These are phyloP conservation scores for Trichosporon asahii DNA, from an alignment of 1,284 basidiomycete species.

Conservation along the genomic window DNA sequence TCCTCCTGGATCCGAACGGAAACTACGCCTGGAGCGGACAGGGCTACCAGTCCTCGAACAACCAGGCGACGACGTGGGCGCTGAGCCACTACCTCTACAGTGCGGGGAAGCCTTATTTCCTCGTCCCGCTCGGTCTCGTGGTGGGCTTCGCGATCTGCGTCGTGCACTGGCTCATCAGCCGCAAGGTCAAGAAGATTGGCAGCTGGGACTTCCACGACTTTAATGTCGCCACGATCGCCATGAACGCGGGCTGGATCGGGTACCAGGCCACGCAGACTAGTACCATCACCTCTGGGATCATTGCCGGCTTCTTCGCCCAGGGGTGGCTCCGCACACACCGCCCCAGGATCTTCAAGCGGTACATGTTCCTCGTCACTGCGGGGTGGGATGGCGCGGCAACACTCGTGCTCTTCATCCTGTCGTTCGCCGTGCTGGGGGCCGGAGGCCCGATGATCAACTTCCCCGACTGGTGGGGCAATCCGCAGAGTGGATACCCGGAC, in stretches of 20 bases:
- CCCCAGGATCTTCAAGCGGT: conserved; percentile 27
- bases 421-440: conserved; percentile 40
- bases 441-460: conserved; percentile 23
- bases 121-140: conserved; percentile 23
- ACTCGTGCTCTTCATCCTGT: conserved; percentile 52
- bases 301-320: conserved; percentile 32
- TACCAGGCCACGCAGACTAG: conserved; percentile 28
- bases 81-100: conserved; percentile 25
- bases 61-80: conserved; percentile 28
- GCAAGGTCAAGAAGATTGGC: conserved; percentile 20
- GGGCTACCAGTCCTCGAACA: conserved; percentile 22
- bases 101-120: conserved; percentile 12
- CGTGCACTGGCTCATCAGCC: conserved; percentile 18
- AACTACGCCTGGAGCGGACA: conserved; percentile 22
- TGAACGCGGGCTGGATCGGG: conserved; percentile 21
- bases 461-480: conserved; percentile 35
- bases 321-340: conserved; percentile 26
- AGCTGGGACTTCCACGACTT: conserved; percentile 15
- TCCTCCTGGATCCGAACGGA: conserved; percentile 25
- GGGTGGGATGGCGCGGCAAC: conserved; percentile 51
- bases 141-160: conserved; percentile 24
- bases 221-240: conserved; percentile 25
- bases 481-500: conserved; percentile 22
- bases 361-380: conserved; percentile 29
- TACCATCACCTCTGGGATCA: conserved; percentile 23